phyloP scores from a whole-genome alignment of 2,329 filamentous ascomycete genomes.

The Monascus ruber region DNA sequence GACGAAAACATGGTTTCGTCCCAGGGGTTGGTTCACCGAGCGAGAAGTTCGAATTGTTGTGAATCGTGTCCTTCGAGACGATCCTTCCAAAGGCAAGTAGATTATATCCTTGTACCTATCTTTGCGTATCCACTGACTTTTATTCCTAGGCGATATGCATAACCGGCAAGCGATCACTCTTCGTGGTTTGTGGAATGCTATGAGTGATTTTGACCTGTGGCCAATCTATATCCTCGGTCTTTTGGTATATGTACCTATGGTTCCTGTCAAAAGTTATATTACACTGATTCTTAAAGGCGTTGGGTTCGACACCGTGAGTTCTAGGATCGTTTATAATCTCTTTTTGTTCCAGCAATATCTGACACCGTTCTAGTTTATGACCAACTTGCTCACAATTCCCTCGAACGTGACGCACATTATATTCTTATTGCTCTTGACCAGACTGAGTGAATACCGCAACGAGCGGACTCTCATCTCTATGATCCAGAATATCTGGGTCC shows the following conservation, averaged over 20 bases:
- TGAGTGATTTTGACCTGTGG: conserved; percentile 53
- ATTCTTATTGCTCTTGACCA: conserved; percentile 34
- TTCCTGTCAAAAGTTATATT: conserved; percentile 43
- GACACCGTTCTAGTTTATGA: conserved; percentile 33
- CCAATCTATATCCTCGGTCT: conserved; percentile 44
- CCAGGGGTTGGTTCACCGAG: conserved; percentile 50
- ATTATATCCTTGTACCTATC: not conserved
- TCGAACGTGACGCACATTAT: conserved; percentile 23
- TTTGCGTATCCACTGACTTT: not conserved
- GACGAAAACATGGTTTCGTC: conserved; percentile 44
- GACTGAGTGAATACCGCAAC: conserved; percentile 37
- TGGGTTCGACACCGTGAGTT: conserved; percentile 40
- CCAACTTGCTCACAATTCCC: conserved; percentile 53
- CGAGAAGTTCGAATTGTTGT: conserved; percentile 51
- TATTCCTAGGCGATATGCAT: conserved; percentile 39
- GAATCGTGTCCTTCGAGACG: conserved; percentile 48
- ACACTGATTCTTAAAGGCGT: conserved; percentile 48
- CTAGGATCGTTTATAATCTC: not conserved
- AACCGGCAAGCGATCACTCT: conserved; percentile 47
- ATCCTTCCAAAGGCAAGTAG: conserved; percentile 42
- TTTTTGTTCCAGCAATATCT: not conserved
- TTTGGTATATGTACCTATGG: conserved; percentile 43
- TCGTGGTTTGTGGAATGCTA: conserved; percentile 38
- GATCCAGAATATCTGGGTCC: conserved; percentile 46
- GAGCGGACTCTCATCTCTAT: conserved; percentile 37